phyloP scores from a whole-genome alignment of 768 basidiomycete genomes.

The Podaxis sp. region DNA sequence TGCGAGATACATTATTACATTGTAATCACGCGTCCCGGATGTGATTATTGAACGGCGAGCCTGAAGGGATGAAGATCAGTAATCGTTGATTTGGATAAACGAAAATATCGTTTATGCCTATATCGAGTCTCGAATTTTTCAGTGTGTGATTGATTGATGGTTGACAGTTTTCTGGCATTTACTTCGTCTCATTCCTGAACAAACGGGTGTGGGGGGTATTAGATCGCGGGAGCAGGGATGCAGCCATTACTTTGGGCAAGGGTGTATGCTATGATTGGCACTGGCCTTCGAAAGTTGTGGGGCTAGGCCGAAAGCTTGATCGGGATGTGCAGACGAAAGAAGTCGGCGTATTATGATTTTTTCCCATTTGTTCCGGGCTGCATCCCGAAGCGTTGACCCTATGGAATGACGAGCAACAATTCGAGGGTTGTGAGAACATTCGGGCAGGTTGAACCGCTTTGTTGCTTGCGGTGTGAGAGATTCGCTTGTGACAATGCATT shows the following conservation, averaged over 20 bases:
- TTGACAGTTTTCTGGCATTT: conserved; percentile 9
- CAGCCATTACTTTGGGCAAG: background rate
- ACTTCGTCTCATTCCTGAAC: background rate
- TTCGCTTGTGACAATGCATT: too few species aligned
- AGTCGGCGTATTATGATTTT: background rate
- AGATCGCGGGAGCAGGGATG: conserved; percentile 3
- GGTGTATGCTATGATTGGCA: background rate
- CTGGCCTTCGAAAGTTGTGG: background rate
- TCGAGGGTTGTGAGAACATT: background rate
- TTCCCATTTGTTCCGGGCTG: background rate
- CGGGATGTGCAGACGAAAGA: background rate
- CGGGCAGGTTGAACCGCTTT: too few species aligned
- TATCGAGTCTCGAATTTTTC: conserved; percentile 8
- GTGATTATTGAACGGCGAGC: background rate
- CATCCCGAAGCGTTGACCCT: background rate
- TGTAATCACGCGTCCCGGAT: background rate
- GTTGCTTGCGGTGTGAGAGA: too few species aligned
- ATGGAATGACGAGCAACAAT: background rate
- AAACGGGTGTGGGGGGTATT: conserved; percentile 2
- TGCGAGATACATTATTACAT: background rate
- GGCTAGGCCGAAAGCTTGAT: background rate
- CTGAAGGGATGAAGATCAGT: background rate
- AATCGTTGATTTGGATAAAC: background rate
- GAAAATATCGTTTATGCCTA: conserved; percentile 1
- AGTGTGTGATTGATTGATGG: background rate